Evolutionary conservation across 176 grass and related monocot genomes (phyloP), one percentile per base, ranked within the genome.

Genomic region (Avena eriantha): DNA sequence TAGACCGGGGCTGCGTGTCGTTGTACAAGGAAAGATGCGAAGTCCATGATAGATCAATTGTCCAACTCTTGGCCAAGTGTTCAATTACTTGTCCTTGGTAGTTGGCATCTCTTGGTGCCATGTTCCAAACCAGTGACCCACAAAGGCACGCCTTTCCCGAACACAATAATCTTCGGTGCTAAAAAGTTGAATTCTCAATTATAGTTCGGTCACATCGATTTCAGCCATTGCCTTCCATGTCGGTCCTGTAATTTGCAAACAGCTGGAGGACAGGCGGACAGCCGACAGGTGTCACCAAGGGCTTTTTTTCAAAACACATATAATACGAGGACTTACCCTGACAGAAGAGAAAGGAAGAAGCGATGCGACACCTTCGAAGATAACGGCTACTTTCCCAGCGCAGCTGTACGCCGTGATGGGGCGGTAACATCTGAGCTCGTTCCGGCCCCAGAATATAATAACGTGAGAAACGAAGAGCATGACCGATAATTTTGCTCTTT

Each of bases 351-450:
- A 33, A 79, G 43, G 55, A 45, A 21, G 18, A n/a, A 1, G 70
- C 18, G 67, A 72, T 0, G 29, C 7, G 31, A 51, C 64, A 51
- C 65, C 81, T 84, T 84, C 81, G 75, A 88, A 79, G 43, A 75
- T 53, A 71, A 79, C 87, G 87, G 81, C 87, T 84, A 65, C 65
- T 51, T 73, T 63, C 45, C 76, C 76, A 79, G 66, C 75, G 46
- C 75, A 63, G 65, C 81, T 43, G 15, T 17, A 53, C 87, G 64
- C 39, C 55, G 55, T 70, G 13, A 33, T 3, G 31, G 48, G 80
- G 46, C 47, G 21, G 56, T 31, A 16, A 22, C 76, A 78, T 43
- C 83, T 10, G 84, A 47, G 12, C 21, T 22, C 4, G 61, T 3
- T 2, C 61, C 23, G 12, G 16, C 49, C 48, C 43, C 59, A 3